Evolutionary conservation across 345 rosid genomes (phyloP).

Genomic region (Acer saccharum): DNA sequence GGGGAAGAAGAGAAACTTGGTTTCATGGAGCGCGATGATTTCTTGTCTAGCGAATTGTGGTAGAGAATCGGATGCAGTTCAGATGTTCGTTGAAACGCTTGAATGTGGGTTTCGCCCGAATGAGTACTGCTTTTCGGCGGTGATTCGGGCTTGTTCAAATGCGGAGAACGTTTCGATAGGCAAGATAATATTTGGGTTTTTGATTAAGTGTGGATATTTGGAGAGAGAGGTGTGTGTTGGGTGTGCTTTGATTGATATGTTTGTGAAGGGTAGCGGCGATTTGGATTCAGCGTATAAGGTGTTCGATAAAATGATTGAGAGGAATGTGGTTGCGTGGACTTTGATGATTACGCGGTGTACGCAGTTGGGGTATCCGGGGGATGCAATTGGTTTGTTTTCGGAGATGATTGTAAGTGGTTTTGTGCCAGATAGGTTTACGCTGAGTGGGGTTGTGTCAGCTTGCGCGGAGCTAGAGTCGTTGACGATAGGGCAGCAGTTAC

Average conservation of each 20-base stretch:
- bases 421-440: slow-evolving; percentile 54
- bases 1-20: slow-evolving; percentile 60
- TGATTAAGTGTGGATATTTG: slow-evolving; percentile 53
- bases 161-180: slow-evolving; percentile 34
- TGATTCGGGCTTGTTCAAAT: slow-evolving; percentile 59
- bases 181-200: slow-evolving; percentile 49
- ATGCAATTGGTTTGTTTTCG: slow-evolving; percentile 48
- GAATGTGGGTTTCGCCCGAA: slow-evolving; percentile 59
- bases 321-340: slow-evolving; percentile 70
- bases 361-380: slow-evolving; percentile 46
- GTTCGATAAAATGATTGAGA: slow-evolving; percentile 61
- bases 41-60: slow-evolving; percentile 61
- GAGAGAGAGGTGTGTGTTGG: slow-evolving; percentile 62
- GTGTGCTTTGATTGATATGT: slow-evolving; percentile 68
- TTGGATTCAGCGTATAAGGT: slow-evolving; percentile 51
- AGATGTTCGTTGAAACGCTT: slow-evolving; percentile 51
- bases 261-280: slow-evolving; percentile 49
- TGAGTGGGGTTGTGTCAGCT: slow-evolving; percentile 57
- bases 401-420: slow-evolving; percentile 56
- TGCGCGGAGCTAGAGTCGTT: slow-evolving; percentile 49
- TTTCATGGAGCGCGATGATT: slow-evolving; percentile 79
- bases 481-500: slow-evolving; percentile 57
- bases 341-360: slow-evolving; percentile 62
- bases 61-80: slow-evolving; percentile 44
- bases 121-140: slow-evolving; percentile 68